These are phyloP conservation scores for Fusarium xyrophilum DNA, from an alignment of 2,329 filamentous ascomycete genomes.

Conservation along the genomic window DNA sequence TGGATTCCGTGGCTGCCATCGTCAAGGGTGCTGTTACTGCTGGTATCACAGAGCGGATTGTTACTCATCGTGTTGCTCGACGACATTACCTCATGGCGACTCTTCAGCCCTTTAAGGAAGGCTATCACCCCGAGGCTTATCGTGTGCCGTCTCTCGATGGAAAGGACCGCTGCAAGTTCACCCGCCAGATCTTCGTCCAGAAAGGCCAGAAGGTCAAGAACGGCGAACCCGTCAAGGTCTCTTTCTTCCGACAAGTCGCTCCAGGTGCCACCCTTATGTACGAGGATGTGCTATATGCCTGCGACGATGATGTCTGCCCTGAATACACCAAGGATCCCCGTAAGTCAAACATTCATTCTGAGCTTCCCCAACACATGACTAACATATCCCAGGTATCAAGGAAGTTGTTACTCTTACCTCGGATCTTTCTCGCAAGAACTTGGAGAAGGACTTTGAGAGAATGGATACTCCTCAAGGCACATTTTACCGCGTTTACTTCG, in stretches of 20 bases:
- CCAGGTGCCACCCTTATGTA: conserved; percentile 99
- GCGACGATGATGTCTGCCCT: conserved; percentile 96
- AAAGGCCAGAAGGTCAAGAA: conserved; percentile 99
- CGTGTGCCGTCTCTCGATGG: conserved; percentile 95
- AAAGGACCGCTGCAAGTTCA: conserved; percentile 98
- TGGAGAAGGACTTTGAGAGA: conserved; percentile 98
- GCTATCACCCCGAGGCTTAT: conserved; percentile 97
- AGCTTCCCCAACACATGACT: conserved; percentile 27
- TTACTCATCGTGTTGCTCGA: conserved; percentile 95
- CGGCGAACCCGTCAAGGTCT: conserved; percentile 97
- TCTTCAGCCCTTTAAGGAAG: conserved; percentile 97
- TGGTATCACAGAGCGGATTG: conserved; percentile 94
- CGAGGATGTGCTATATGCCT: conserved; percentile 96
- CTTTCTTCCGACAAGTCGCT: conserved; percentile 97
- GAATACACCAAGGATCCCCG: conserved; percentile 99
- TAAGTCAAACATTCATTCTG: conserved; percentile 62
- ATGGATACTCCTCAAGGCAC: conserved; percentile 99
- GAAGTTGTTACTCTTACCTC: conserved; percentile 98
- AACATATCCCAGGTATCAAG: conserved; percentile 79
- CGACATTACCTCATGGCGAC: conserved; percentile 99
- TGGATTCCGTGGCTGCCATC: conserved; percentile 98
- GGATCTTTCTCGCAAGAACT: conserved; percentile 94
- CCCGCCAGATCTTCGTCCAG: conserved; percentile 96
- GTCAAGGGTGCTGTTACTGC: conserved; percentile 98
- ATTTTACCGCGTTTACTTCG: conserved; percentile 85